These are phyloP conservation scores for Hyaloscypha bicolor DNA, from an alignment of 495 filamentous ascomycete species.

Conservation along the genomic window DNA sequence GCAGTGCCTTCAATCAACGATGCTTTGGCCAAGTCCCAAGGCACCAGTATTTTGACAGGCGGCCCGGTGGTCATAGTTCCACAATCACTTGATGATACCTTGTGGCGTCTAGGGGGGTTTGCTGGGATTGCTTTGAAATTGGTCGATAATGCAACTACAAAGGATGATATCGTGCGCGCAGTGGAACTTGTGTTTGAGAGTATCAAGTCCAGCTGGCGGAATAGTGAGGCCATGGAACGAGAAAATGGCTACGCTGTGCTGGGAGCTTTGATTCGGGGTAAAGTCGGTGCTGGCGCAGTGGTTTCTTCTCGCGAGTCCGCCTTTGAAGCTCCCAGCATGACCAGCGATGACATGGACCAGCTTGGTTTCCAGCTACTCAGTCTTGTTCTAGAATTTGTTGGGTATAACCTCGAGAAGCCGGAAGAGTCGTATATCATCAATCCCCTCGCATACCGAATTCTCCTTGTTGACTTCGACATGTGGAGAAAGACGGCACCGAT, in stretches of 20 bases:
- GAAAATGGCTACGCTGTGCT: constrained; percentile 94
- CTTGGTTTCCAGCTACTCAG: constrained; percentile 72
- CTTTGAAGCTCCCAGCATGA: constrained; percentile 38
- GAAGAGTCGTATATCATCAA: constrained; percentile 92
- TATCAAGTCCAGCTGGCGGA: constrained; percentile 88
- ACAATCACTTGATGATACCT: constrained; percentile 84
- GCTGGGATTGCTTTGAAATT: constrained; percentile 82
- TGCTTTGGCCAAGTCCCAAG: constrained; percentile 74
- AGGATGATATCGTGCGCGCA: constrained; percentile 69
- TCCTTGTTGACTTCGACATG: constrained; percentile 88
- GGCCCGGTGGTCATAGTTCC: constrained; percentile 81
- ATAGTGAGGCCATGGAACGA: constrained; percentile 97
- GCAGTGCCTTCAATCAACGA: constrained; percentile 89
- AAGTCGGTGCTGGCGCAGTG: constrained; percentile 60
- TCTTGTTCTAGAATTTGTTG: constrained; percentile 81
- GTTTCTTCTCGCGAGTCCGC: constrained; percentile 41
- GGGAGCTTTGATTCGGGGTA: constrained; percentile 72
- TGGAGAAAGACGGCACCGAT: constrained; percentile 77
- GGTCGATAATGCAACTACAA: constrained; percentile 72
- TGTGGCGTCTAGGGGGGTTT: constrained; percentile 88
- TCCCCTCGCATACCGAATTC: constrained; percentile 86
- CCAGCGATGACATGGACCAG: constrained; percentile 59
- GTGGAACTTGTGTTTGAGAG: constrained; percentile 82
- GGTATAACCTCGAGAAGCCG: constrained; percentile 75
- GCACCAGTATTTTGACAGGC: constrained; percentile 79